Conservation (phyloP, 164 flowering plant species). For the Dillenia suffruticosa region DNA sequence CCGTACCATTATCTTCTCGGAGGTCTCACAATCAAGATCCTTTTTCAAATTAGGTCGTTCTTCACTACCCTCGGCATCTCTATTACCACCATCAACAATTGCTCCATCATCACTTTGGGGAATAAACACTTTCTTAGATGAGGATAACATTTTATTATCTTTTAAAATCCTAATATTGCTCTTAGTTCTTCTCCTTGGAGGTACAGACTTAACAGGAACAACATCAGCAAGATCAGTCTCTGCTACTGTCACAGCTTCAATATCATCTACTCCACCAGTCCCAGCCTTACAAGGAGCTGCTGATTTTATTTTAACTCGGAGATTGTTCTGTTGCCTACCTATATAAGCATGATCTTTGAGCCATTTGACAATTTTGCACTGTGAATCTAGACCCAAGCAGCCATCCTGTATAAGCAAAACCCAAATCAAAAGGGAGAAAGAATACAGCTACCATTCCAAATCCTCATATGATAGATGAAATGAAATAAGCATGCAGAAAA, state of each 20-base stretch:
- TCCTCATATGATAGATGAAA: no score
- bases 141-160: slow-evolving; percentile 29
- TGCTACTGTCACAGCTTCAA: slow-evolving; percentile 25
- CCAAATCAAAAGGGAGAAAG: background rate
- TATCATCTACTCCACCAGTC: slow-evolving; percentile 23
- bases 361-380: slow-evolving; percentile 58
- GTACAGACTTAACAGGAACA: slow-evolving; percentile 51
- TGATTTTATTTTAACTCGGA: slow-evolving; percentile 31
- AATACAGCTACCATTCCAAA: background rate
- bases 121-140: slow-evolving; percentile 25
- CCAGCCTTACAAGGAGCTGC: slow-evolving; percentile 20
- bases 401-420: slow-evolving; percentile 46
- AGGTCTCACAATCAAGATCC: slow-evolving; percentile 15
- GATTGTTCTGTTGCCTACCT: slow-evolving; percentile 29
- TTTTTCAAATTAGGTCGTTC: slow-evolving; percentile 5
- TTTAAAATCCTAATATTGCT: slow-evolving; percentile 39
- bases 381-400: slow-evolving; percentile 35
- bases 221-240: slow-evolving; percentile 33
- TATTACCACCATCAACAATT: slow-evolving; percentile 16
- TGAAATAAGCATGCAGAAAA: no score
- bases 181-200: slow-evolving; percentile 55
- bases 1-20: slow-evolving; percentile 34
- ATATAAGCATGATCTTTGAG: slow-evolving; percentile 54
- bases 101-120: slow-evolving; percentile 28
- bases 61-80: slow-evolving; percentile 21